Evolutionary conservation across 140 eudicot genomes (phyloP), one percentile per base, ranked within the genome.

Genomic region (Anethum foeniculum): DNA sequence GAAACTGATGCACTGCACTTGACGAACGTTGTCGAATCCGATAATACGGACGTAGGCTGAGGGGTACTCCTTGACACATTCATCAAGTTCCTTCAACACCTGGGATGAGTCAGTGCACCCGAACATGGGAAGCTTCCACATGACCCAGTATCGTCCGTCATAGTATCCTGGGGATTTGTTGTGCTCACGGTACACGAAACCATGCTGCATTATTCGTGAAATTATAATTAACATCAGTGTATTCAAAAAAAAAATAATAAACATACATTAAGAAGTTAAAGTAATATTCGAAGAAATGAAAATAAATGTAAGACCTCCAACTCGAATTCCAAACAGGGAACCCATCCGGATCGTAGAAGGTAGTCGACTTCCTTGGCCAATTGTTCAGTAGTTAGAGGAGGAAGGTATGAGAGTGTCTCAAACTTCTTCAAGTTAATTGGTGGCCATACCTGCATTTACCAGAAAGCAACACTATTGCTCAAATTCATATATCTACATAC

Each of bases 1-100:
- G 97, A 93, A 93, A 88, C 94, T 89, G 88, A 87, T 71, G 81
- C 90, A 86, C 64, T 93, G 94, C 49, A 90, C 94, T 92, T 92
- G 92, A 71, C 94, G 94, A 5, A 80, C 80, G 80, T 87, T 89
- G 91, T 90, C 94, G 82, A 93, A 93, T 81, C 96, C 97, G 68
- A 93, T 89, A 81, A 93, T 84, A 65, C 97, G 88, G 77, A 86
- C 48, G 84, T 49, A 86, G 77, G 91, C 86, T 0, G 56, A 3
- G 1, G 98, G 97, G 92, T 90, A 90, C 68, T 80, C 93, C 85
- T 85, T 87, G 58, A 47, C 56, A 86, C 79, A 75, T 47, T 77
- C 81, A n/a, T 48, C 78, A 16, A 82, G n/a, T 72, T 82, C 81
- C 56, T n/a, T 27, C 71, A 82, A 23, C 75, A 82, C 81, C 48